Evolutionary conservation across 2,329 filamentous ascomycete species (phyloP).

Genomic region (Nigrospora osmanthi): DNA sequence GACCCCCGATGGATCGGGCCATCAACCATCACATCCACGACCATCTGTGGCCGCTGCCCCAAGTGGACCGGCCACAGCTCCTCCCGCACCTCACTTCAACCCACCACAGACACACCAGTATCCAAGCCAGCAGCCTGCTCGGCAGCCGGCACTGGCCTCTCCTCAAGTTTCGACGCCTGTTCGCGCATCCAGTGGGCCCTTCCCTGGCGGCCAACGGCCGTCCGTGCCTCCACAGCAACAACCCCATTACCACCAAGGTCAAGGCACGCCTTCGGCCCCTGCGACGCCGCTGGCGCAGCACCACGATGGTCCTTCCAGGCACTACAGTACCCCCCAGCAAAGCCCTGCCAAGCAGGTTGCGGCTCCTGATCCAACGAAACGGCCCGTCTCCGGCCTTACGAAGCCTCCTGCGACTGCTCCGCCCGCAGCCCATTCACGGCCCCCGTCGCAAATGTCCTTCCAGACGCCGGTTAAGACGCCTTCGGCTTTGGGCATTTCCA

Average conservation of each 20-base stretch:
- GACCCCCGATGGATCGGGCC: slow-evolving; percentile 19
- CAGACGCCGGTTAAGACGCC: slow-evolving; percentile 14
- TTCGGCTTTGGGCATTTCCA: slow-evolving; percentile 7
- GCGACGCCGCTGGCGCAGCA: background rate
- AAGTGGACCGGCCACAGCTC: slow-evolving; percentile 7
- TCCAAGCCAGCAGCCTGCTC: slow-evolving; percentile 9
- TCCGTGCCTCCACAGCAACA: background rate
- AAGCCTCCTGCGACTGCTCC: no score
- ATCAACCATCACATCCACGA: slow-evolving; percentile 11
- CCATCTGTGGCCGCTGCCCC: slow-evolving; percentile 6
- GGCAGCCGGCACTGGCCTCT: slow-evolving; percentile 2
- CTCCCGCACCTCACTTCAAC: slow-evolving; percentile 8
- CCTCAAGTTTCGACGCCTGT: slow-evolving; percentile 1
- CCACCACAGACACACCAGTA: slow-evolving; percentile 11
- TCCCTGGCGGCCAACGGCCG: slow-evolving; percentile 2
- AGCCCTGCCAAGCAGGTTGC: slow-evolving; percentile 13
- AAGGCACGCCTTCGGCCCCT: background rate
- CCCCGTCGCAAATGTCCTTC: slow-evolving; percentile 7
- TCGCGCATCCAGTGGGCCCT: background rate
- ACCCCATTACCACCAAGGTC: background rate
- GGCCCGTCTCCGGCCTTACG: slow-evolving; percentile 4
- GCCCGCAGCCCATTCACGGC: background rate
- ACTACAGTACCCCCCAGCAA: slow-evolving; percentile 18
- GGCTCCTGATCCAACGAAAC: slow-evolving; percentile 8
- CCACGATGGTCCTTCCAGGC: slow-evolving; percentile 5